phyloP scores from a whole-genome alignment of 768 basidiomycete genomes.

The Pleurotus giganteus region DNA sequence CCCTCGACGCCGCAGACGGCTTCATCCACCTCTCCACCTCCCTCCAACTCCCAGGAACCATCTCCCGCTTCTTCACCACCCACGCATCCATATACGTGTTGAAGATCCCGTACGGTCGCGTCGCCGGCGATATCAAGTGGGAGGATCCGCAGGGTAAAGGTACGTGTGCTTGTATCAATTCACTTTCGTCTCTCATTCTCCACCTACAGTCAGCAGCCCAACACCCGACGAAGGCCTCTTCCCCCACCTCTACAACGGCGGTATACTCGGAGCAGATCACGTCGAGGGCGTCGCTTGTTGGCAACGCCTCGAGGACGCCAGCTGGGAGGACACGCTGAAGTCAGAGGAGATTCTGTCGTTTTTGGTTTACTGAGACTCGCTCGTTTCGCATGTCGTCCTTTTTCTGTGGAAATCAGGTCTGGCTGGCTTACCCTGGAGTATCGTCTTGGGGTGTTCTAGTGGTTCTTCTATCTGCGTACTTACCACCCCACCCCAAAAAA shows the following conservation, averaged over 20 bases:
- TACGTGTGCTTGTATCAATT: not conserved
- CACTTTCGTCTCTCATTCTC: not conserved
- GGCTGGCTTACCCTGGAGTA: too few species aligned
- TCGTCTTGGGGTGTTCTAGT: too few species aligned
- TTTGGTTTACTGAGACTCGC: not conserved
- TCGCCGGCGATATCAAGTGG: conserved; percentile 45
- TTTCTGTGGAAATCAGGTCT: too few species aligned
- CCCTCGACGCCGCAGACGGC: conserved; percentile 41
- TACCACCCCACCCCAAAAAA: too few species aligned
- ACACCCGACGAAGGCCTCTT: conserved; percentile 45
- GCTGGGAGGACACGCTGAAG: conserved; percentile 31
- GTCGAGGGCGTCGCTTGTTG: conserved; percentile 37
- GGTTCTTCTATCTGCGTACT: too few species aligned
- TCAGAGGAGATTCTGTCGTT: not conserved
- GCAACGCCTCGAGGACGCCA: conserved; percentile 19
- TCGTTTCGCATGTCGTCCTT: too few species aligned
- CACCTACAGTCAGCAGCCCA: conserved; percentile 34
- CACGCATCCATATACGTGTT: conserved; percentile 40
- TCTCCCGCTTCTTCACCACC: conserved; percentile 42
- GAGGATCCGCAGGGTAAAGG: conserved; percentile 40
- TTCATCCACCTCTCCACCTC: conserved; percentile 60
- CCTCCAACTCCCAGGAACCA: conserved; percentile 44
- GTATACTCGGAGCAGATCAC: conserved; percentile 41
- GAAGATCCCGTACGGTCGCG: conserved; percentile 36
- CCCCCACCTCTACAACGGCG: conserved; percentile 52